Percentiles rank a stretch among this genome's conserved stretches.
These are phyloP conservation scores for Chaetomium sp. DNA, from an alignment of 2,329 filamentous ascomycete genomes.

Conservation along the genomic window DNA sequence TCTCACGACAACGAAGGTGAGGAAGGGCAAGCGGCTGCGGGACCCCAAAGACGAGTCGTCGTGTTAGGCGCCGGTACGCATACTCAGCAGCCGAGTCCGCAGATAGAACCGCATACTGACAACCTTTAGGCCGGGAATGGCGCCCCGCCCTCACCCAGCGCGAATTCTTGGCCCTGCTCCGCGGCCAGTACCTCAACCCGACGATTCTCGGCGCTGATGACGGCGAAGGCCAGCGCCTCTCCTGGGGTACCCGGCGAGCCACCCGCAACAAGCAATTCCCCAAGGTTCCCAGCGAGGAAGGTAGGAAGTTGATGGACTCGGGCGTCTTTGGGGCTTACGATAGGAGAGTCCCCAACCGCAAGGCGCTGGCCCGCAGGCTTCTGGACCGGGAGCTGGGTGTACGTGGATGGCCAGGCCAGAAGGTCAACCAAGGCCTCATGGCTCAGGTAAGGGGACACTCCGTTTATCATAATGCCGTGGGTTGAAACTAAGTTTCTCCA, in stretches of 20 bases:
- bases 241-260: conserved; percentile 46
- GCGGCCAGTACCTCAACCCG: conserved; percentile 32
- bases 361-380: conserved; percentile 68
- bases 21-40: conserved; percentile 34
- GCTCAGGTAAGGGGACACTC: conserved; percentile 56
- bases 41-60: conserved; percentile 23
- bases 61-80: conserved; percentile 26
- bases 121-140: conserved; percentile 10
- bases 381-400: conserved; percentile 80
- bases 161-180: conserved; percentile 35
- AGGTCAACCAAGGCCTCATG: conserved; percentile 65
- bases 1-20: conserved; percentile 37
- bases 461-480: neutral
- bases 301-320: conserved; percentile 76
- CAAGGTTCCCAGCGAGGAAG: conserved; percentile 79
- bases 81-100: neutral
- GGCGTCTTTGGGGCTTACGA: conserved; percentile 77
- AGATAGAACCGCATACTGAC: conserved; percentile 21
- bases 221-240: conserved; percentile 40
- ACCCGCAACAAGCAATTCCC: conserved; percentile 67
- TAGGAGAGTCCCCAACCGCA: conserved; percentile 49
- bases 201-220: conserved; percentile 34
- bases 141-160: conserved; percentile 30
- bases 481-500: conserved; percentile 42
- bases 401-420: conserved; percentile 61